Conservation (phyloP, 352 stramenopile species). For the Phytophthora melonis region DNA sequence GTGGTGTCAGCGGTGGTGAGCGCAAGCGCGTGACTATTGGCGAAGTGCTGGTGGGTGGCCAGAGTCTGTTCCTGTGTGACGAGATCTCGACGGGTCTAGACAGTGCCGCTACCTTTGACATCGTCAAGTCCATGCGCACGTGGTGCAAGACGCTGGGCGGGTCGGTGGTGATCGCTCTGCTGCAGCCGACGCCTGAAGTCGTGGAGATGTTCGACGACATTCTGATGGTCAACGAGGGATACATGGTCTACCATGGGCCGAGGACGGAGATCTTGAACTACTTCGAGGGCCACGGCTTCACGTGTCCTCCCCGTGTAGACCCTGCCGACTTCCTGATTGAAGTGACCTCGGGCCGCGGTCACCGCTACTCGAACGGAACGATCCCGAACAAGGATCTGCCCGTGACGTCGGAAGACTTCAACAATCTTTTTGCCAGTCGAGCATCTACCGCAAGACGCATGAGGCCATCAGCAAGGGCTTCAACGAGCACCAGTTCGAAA, state of each 20-base stretch:
- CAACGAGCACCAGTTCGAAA: too few species aligned
- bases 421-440: slow-evolving; percentile 72
- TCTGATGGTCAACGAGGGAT: slow-evolving; percentile 93
- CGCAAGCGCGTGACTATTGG: slow-evolving; percentile 89
- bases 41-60: slow-evolving; percentile 50
- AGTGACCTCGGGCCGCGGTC: slow-evolving; percentile 65
- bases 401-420: slow-evolving; percentile 57
- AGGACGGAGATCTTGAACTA: slow-evolving; percentile 78
- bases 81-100: slow-evolving; percentile 73
- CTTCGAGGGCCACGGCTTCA: slow-evolving; percentile 85
- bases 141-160: slow-evolving; percentile 52
- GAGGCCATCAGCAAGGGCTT: slow-evolving; percentile 56
- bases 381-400: slow-evolving; percentile 42
- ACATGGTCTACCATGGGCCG: slow-evolving; percentile 94
- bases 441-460: slow-evolving; percentile 63
- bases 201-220: slow-evolving; percentile 97
- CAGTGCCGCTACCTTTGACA: slow-evolving; percentile 60
- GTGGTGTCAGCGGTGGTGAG: slow-evolving; percentile 93
- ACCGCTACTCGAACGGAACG: slow-evolving; percentile 53
- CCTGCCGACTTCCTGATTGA: slow-evolving; percentile 79
- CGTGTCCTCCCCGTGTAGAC: slow-evolving; percentile 70
- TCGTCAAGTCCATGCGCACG: slow-evolving; percentile 61
- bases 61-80: slow-evolving; percentile 84
- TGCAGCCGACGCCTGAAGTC: slow-evolving; percentile 87
- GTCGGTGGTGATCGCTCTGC: slow-evolving; percentile 45